A percentile compares a stretch with the other conserved stretches of the same genome.
Conservation (phyloP, 352 stramenopile genomes). For the Globisporangium yorkense region DNA sequence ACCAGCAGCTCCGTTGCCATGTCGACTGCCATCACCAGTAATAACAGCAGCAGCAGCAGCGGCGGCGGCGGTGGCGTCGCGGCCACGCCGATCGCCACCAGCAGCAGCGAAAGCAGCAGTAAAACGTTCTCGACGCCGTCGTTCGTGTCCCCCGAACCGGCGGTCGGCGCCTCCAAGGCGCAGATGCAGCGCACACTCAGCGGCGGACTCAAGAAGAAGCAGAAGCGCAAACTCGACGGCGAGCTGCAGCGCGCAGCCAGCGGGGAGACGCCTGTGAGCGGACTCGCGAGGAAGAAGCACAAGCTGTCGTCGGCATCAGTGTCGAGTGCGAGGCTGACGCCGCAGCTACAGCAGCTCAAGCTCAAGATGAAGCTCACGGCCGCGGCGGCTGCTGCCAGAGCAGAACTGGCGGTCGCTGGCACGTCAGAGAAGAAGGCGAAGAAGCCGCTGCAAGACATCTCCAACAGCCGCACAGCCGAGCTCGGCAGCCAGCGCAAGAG, state of each 20-base stretch:
- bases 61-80: not conserved
- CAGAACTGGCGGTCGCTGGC: not conserved
- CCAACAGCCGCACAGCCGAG: constrained; percentile 23
- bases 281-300: constrained; percentile 16
- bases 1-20: not conserved
- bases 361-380: constrained; percentile 15
- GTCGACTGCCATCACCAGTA: not conserved
- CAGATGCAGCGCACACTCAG: constrained; percentile 32
- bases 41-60: not conserved
- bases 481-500: constrained; percentile 1
- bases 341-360: constrained; percentile 12
- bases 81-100: constrained; percentile 4
- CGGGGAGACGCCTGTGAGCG: constrained; percentile 1
- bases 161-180: constrained; percentile 8
- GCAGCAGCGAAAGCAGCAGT: constrained; percentile 1
- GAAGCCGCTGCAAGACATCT: constrained; percentile 35
- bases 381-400: constrained; percentile 9
- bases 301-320: constrained; percentile 11
- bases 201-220: constrained; percentile 19
- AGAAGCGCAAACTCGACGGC: constrained; percentile 27
- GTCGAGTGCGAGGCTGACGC: not conserved
- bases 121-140: constrained; percentile 22
- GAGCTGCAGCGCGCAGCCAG: constrained; percentile 10
- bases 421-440: constrained; percentile 6
- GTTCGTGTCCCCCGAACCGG: constrained; percentile 37